Evolutionary conservation across 2,329 filamentous ascomycete species (phyloP).

Genomic region (Juglanconis oblonga): DNA sequence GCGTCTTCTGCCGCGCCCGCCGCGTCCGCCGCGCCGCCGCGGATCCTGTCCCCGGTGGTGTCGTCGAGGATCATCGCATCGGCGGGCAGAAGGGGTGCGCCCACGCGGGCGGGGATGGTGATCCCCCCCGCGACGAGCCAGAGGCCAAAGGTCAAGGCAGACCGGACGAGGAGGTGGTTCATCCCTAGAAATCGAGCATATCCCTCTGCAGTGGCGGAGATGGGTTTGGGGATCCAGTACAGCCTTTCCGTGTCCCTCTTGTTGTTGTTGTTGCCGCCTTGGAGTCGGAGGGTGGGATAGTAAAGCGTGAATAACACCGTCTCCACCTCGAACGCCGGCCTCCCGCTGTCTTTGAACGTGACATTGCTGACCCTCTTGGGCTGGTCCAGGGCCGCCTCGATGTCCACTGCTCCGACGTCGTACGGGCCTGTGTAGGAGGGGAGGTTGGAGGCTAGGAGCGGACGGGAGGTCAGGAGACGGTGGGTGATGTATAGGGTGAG

Average conservation of each 20-base stretch:
- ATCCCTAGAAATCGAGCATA: slow-evolving; percentile 13
- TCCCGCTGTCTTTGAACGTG: slow-evolving; percentile 1
- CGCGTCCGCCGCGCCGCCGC: too few species aligned
- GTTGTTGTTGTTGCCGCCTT: not conserved
- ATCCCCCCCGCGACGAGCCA: slow-evolving; percentile 13
- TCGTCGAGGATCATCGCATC: not conserved
- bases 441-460: not conserved
- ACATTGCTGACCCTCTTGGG: slow-evolving; percentile 6
- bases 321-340: slow-evolving; percentile 15
- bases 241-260: not conserved
- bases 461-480: slow-evolving; percentile 3
- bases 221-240: slow-evolving; percentile 15
- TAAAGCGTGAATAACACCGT: slow-evolving; percentile 19
- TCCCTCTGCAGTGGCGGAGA: slow-evolving; percentile 13
- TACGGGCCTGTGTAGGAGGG: slow-evolving; percentile 14
- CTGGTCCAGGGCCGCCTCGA: slow-evolving; percentile 9
- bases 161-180: slow-evolving; percentile 13
- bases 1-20: slow-evolving; percentile 6
- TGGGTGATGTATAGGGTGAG: slow-evolving; percentile 1
- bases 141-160: not conserved
- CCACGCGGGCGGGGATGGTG: slow-evolving; percentile 10
- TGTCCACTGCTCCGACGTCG: slow-evolving; percentile 12
- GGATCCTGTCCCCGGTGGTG: too few species aligned
- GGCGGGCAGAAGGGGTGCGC: slow-evolving; percentile 9
- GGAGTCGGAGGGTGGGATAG: slow-evolving; percentile 5